These are phyloP conservation scores for Lecanicillium sp. DNA, from an alignment of 2,329 filamentous ascomycete species.

Conservation along the genomic window DNA sequence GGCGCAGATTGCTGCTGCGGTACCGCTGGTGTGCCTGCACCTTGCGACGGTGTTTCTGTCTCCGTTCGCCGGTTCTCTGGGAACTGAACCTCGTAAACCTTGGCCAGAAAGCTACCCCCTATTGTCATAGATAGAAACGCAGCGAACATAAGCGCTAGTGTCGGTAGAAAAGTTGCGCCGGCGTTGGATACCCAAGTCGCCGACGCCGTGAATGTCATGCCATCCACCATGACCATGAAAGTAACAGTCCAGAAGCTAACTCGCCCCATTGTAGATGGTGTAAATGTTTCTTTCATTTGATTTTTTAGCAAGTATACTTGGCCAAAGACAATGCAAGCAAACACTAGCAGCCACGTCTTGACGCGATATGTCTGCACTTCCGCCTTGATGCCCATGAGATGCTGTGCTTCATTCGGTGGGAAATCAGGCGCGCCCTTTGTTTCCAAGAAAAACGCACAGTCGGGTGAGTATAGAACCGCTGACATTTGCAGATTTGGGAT, in stretches of 20 bases:
- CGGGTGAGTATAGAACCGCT: conserved; percentile 56
- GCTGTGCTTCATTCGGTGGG: conserved; percentile 39
- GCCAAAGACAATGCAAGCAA: conserved; percentile 47
- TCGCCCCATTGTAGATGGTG: conserved; percentile 57
- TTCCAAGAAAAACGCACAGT: conserved; percentile 59
- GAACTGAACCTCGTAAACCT: conserved; percentile 50
- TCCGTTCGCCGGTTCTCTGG: conserved; percentile 43
- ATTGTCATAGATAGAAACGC: conserved; percentile 49
- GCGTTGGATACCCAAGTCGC: conserved; percentile 48
- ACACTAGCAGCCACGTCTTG: conserved; percentile 50
- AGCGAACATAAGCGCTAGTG: conserved; percentile 41
- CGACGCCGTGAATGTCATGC: conserved; percentile 48
- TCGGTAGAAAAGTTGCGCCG: conserved; percentile 46
- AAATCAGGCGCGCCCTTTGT: conserved; percentile 54
- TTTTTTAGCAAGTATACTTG: conserved; percentile 54
- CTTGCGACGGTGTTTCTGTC: conserved; percentile 19
- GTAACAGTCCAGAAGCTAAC: conserved; percentile 56
- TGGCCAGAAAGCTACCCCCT: conserved; percentile 48
- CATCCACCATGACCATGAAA: conserved; percentile 56
- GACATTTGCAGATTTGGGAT: conserved; percentile 54
- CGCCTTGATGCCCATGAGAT: conserved; percentile 52
- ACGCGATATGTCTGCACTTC: conserved; percentile 49
- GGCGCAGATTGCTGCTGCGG: conserved; percentile 14
- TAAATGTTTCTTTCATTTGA: conserved; percentile 59
- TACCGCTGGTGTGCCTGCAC: conserved; percentile 14